phyloP scores from a whole-genome alignment of 2,329 filamentous ascomycete genomes.

The Ceratocystiopsis brevicomis region DNA sequence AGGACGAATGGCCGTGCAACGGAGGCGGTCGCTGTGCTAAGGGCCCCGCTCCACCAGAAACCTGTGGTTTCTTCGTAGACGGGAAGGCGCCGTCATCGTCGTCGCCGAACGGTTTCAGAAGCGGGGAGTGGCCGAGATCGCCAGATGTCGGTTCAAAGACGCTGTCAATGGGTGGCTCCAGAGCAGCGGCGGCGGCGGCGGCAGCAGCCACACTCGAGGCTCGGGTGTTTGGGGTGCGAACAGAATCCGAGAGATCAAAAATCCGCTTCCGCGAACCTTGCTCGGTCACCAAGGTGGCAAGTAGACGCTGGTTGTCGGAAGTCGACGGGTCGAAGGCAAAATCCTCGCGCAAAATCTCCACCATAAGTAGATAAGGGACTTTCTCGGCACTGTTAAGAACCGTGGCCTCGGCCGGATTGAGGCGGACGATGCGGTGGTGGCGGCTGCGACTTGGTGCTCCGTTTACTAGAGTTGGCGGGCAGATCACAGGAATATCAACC shows the following conservation, averaged over 20 bases:
- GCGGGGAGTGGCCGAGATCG: conserved; percentile 55
- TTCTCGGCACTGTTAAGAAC: conserved; percentile 76
- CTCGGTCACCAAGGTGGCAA: conserved; percentile 37
- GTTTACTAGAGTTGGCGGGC: conserved; percentile 53
- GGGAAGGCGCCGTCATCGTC: conserved; percentile 8
- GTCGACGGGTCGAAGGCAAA: conserved; percentile 66
- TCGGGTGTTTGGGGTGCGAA: conserved; percentile 18
- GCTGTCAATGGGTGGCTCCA: conserved; percentile 41
- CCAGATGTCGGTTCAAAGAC: conserved; percentile 70
- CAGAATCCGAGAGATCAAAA: conserved; percentile 52
- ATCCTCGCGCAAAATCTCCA: conserved; percentile 64
- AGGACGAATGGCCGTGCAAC: not conserved
- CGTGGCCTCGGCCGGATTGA: conserved; percentile 70
- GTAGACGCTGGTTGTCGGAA: conserved; percentile 49
- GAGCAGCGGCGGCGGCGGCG: conserved; percentile 18
- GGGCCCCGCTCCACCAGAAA: not conserved
- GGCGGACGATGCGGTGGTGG: conserved; percentile 65
- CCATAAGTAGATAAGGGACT: conserved; percentile 70
- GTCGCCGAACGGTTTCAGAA: conserved; percentile 40
- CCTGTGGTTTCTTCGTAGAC: not conserved
- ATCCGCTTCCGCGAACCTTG: conserved; percentile 39
- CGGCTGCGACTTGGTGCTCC: conserved; percentile 56
- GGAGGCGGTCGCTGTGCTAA: not conserved
- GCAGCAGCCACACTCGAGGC: conserved; percentile 4
- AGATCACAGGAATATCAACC: conserved; percentile 68